A percentile compares a stretch with the other conserved stretches of the same genome.
Conservation (phyloP, 176 grass and related monocot genomes). For the Cenchrus fungigraminus region DNA sequence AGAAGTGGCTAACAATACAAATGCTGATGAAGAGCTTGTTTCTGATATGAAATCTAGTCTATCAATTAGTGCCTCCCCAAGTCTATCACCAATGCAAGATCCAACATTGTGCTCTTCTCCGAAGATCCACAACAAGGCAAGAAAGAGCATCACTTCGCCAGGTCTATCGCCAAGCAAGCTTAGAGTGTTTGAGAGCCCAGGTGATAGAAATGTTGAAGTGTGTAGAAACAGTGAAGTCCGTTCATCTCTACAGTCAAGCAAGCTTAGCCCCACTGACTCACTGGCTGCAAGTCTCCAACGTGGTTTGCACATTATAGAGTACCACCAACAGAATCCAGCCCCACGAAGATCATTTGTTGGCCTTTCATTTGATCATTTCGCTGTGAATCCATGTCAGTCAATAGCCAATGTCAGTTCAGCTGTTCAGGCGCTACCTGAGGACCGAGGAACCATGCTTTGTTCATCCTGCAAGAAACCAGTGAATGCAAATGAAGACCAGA, state of each 20-base stretch:
- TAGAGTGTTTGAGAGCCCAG: slow-evolving; percentile 37
- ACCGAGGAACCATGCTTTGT: slow-evolving; percentile 55
- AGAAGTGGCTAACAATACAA: slow-evolving; percentile 24
- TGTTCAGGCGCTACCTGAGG: slow-evolving; percentile 36
- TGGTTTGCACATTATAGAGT: slow-evolving; percentile 95
- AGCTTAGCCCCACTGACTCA: slow-evolving; percentile 77
- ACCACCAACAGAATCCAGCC: slow-evolving; percentile 63
- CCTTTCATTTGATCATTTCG: slow-evolving; percentile 98
- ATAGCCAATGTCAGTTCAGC: slow-evolving; percentile 52
- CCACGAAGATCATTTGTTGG: slow-evolving; percentile 72
- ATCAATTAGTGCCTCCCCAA: slow-evolving; percentile 52
- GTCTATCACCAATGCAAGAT: slow-evolving; percentile 58
- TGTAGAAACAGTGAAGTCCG: slow-evolving; percentile 55
- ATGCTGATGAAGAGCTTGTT: slow-evolving; percentile 32
- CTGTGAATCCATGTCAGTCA: slow-evolving; percentile 61
- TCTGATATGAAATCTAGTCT: slow-evolving; percentile 52
- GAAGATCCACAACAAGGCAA: slow-evolving; percentile 65
- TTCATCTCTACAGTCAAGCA: slow-evolving; percentile 81
- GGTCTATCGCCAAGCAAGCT: slow-evolving; percentile 53
- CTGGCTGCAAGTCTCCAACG: slow-evolving; percentile 83
- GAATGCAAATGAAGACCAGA: slow-evolving; percentile 43
- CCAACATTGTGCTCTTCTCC: slow-evolving; percentile 89
- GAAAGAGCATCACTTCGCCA: slow-evolving; percentile 63
- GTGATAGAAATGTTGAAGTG: slow-evolving; percentile 45
- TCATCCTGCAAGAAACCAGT: slow-evolving; percentile 79